Evolutionary conservation across 768 basidiomycete species (phyloP).

Genomic region (Leucocoprinus leucothites): DNA sequence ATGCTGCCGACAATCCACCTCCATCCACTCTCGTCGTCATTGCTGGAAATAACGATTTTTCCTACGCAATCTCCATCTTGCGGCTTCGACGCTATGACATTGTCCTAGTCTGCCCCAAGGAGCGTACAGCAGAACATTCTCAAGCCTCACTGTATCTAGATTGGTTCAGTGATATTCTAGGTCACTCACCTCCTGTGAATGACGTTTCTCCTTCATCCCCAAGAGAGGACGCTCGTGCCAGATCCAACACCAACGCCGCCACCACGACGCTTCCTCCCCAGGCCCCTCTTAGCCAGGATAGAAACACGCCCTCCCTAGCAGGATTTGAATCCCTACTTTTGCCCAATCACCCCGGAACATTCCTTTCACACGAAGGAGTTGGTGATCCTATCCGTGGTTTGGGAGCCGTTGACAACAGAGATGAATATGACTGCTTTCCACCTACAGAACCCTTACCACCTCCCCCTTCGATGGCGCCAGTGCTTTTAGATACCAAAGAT

Average conservation of each 20-base stretch:
- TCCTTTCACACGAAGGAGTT: neutral
- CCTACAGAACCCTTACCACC: neutral
- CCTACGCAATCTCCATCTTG: slow-evolving; percentile 40
- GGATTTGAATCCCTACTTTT: neutral
- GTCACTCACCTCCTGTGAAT: neutral
- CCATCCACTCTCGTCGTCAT: slow-evolving; percentile 46
- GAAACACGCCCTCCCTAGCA: neutral
- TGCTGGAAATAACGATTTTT: slow-evolving; percentile 41
- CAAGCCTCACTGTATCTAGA: slow-evolving; percentile 47
- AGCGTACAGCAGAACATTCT: slow-evolving; percentile 34
- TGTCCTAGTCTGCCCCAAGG: slow-evolving; percentile 37
- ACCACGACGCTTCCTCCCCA: neutral
- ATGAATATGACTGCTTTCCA: neutral
- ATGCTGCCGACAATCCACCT: slow-evolving; percentile 41
- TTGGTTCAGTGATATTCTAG: slow-evolving; percentile 42
- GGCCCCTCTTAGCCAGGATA: neutral
- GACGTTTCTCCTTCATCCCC: neutral
- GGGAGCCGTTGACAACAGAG: neutral
- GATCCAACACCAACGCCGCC: neutral
- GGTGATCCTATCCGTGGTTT: neutral
- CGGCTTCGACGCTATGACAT: slow-evolving; percentile 34
- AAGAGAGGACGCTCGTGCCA: neutral
- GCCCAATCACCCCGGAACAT: neutral
- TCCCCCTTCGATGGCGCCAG: neutral
- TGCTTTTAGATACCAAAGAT: neutral